Evolutionary conservation across 2,329 filamentous ascomycete genomes (phyloP).

Genomic region (Aspergillus puulaauensis): DNA sequence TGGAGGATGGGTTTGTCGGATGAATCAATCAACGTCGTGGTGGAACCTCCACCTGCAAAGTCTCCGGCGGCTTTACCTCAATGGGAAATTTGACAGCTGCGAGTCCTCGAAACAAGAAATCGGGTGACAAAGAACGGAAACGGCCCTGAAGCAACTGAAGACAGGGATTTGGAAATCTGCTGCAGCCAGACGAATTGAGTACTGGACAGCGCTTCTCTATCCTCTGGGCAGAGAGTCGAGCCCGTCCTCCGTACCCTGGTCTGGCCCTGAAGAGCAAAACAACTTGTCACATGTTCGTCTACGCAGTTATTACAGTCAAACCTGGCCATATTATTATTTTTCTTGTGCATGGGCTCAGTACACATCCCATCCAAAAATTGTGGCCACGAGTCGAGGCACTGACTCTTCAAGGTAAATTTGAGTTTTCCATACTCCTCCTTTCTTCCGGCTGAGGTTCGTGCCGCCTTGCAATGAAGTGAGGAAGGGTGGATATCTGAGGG

Average conservation of each 20-base stretch:
- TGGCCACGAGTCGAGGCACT: background rate
- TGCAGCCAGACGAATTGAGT: conserved; percentile 22
- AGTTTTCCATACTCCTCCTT: background rate
- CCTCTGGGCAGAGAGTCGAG: background rate
- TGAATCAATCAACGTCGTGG: conserved; percentile 11
- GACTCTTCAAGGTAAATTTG: background rate
- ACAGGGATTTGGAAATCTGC: conserved; percentile 5
- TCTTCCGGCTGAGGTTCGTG: background rate
- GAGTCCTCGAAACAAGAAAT: conserved; percentile 16
- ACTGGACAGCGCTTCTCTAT: background rate
- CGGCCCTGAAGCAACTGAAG: conserved; percentile 1
- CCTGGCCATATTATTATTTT: background rate
- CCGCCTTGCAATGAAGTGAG: background rate
- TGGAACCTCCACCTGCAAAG: conserved; percentile 24
- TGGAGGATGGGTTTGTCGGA: conserved; percentile 4
- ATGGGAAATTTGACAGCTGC: conserved; percentile 33
- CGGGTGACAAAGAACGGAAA: conserved; percentile 1
- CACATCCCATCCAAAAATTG: background rate
- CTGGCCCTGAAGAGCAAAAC: background rate
- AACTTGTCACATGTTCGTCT: background rate
- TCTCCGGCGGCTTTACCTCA: conserved; percentile 30
- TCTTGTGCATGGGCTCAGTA: background rate
- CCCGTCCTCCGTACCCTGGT: background rate
- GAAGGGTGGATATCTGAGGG: background rate
- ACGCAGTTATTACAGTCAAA: no score